Base-by-base conservation (phyloP, 257 asterid species). In the Nicotiana obtusifolia region DNA sequence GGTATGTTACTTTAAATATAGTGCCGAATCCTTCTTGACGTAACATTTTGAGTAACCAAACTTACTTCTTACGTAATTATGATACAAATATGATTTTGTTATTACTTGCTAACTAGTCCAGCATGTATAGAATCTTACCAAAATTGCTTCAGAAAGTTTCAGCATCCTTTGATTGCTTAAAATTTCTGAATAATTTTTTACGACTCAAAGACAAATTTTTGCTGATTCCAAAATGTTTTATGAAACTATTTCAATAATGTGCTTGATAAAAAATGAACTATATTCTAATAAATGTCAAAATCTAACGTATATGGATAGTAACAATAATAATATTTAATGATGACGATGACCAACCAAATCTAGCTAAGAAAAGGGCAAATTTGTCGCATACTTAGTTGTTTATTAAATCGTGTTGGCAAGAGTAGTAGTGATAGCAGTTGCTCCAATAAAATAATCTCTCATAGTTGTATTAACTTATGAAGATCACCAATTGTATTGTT, bases 401-500 rank as follows among this genome's bases (percentile, higher is more conserved):
- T 44, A 71, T 3, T 37, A 10, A 37, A 69, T 69, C 57, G 41
- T 11, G 35, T 69, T 20, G 77, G 57, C 77, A 37, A 17, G 20
- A 26, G 10, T 11, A 13, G 22, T 44, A 22, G 57, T 71, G 30
- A 60, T 60, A 60, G 31, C 5, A 9, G 16, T 60, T 22, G 7
- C 13, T 22, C 60, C 78, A 22, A 71, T 71, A 44, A 47, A 47
- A 71, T 71, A 71, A 44, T 71, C 56, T 22, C 56, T 20, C 4
- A 47, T 6, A 71, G 20, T 71, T 71, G 30, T 71, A 71, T 14
- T 44, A 71, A 71, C 78, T 71, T 71, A 44, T 71, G 59, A 71
- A 71, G 20, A 71, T 41, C 31, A 22, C 60, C n/a, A 20, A 71
- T 13, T 57, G 14, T 71, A 10, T 71, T 28, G 1, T 71, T 71